phyloP scores from a whole-genome alignment of 2,329 filamentous ascomycete genomes.

The Cladophialophora psammophila region DNA sequence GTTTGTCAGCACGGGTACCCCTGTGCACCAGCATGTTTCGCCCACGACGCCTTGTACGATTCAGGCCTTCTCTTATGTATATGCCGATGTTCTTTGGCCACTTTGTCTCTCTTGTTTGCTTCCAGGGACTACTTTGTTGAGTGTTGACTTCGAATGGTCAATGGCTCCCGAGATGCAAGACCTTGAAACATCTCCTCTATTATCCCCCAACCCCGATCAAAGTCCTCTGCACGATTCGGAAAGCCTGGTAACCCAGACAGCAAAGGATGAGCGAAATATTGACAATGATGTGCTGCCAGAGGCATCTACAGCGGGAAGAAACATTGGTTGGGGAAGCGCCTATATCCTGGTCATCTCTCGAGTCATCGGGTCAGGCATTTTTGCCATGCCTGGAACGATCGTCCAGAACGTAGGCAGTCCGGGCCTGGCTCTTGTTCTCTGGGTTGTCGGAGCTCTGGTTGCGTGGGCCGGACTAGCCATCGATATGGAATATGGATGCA shows the following conservation, averaged over 20 bases:
- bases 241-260: background rate
- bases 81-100: background rate
- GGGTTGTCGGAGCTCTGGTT: conserved; percentile 68
- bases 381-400: conserved; percentile 74
- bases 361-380: conserved; percentile 75
- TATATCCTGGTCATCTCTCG: conserved; percentile 73
- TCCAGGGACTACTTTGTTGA: background rate
- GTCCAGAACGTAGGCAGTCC: conserved; percentile 71
- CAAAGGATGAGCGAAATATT: conserved; percentile 62
- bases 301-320: conserved; percentile 65
- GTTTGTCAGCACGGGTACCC: conserved; percentile 30
- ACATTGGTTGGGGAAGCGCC: conserved; percentile 67
- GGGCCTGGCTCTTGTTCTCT: conserved; percentile 67
- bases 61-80: conserved; percentile 12
- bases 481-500: conserved; percentile 72
- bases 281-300: conserved; percentile 68
- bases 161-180: conserved; percentile 27
- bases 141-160: background rate
- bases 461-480: conserved; percentile 68
- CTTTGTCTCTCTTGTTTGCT: background rate
- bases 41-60: background rate
- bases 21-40: conserved; percentile 14
- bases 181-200: conserved; percentile 34
- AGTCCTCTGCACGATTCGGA: conserved; percentile 14
- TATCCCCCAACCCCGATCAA: conserved; percentile 19